Conservation (phyloP, 768 basidiomycete genomes). For the Boletus rufocinnamomeus region DNA sequence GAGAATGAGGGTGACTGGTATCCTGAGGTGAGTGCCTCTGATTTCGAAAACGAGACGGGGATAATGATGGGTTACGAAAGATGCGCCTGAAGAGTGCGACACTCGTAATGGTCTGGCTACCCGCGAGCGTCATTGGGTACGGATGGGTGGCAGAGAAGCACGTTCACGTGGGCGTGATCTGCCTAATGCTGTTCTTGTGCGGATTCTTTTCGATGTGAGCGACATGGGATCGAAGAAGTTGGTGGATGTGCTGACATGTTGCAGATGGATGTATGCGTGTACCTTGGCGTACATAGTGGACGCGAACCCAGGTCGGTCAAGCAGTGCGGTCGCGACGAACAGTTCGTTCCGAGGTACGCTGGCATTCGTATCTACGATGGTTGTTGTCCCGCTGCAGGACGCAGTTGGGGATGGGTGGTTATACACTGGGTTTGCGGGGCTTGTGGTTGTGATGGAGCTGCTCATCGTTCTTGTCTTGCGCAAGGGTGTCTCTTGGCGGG, state of each 20-base stretch:
- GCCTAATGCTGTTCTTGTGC: slow-evolving; percentile 67
- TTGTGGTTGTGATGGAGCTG: slow-evolving; percentile 54
- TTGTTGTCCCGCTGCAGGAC: slow-evolving; percentile 74
- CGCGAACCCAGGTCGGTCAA: slow-evolving; percentile 78
- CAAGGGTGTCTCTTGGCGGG: slow-evolving; percentile 64
- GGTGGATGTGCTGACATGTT: slow-evolving; percentile 4
- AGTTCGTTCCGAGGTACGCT: slow-evolving; percentile 70
- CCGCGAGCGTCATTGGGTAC: slow-evolving; percentile 64
- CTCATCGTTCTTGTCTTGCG: slow-evolving; percentile 60
- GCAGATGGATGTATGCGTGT: slow-evolving; percentile 61
- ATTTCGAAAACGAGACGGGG: background rate
- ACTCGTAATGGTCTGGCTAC: slow-evolving; percentile 52
- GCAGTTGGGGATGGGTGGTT: slow-evolving; percentile 78
- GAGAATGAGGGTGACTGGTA: slow-evolving; percentile 48
- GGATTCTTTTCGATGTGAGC: slow-evolving; percentile 78
- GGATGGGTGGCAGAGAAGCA: slow-evolving; percentile 74
- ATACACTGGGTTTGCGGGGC: slow-evolving; percentile 65
- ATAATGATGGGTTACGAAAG: slow-evolving; percentile 36
- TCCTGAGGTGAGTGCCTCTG: slow-evolving; percentile 58
- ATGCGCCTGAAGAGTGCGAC: slow-evolving; percentile 72
- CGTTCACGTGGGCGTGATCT: slow-evolving; percentile 64
- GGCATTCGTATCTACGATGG: slow-evolving; percentile 70
- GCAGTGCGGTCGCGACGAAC: slow-evolving; percentile 74
- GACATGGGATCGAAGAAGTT: background rate
- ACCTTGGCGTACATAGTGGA: slow-evolving; percentile 87